Conservation (phyloP, 176 grass and related monocot genomes). For the Musa troglodytarum region DNA sequence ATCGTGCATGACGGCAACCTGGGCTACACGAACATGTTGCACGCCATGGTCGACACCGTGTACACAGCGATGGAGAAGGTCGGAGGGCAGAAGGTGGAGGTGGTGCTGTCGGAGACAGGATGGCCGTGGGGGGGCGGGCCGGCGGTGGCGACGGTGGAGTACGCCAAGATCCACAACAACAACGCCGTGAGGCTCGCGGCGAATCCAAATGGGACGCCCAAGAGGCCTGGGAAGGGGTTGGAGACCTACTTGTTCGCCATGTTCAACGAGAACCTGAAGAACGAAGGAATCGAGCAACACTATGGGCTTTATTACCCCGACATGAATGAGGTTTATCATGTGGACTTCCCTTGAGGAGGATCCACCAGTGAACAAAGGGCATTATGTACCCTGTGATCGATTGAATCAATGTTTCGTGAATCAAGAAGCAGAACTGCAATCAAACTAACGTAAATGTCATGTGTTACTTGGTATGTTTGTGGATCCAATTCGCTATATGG, state of each 20-base stretch:
- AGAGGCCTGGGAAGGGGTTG: constrained; percentile 5
- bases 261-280: too few relatives aligned
- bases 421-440: too few relatives aligned
- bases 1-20: constrained; percentile 13
- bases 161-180: constrained; percentile 6
- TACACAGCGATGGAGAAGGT: constrained; percentile 22
- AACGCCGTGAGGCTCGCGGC: neutral
- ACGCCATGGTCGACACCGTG: constrained; percentile 15
- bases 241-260: neutral
- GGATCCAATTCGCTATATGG: too few relatives aligned
- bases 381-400: too few relatives aligned
- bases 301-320: neutral
- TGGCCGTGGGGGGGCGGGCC: constrained; percentile 22
- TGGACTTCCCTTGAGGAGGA: neutral
- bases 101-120: constrained; percentile 19
- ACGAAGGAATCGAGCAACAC: too few relatives aligned
- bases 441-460: too few relatives aligned
- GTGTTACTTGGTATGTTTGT: too few relatives aligned
- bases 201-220: constrained; percentile 8
- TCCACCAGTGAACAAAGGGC: too few relatives aligned
- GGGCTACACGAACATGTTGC: neutral
- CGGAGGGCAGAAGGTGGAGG: neutral
- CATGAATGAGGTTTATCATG: neutral
- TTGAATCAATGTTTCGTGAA: too few relatives aligned
- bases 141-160: neutral